Evolutionary conservation across 176 grass and related monocot species (phyloP).

Genomic region (Thalia dealbata): DNA sequence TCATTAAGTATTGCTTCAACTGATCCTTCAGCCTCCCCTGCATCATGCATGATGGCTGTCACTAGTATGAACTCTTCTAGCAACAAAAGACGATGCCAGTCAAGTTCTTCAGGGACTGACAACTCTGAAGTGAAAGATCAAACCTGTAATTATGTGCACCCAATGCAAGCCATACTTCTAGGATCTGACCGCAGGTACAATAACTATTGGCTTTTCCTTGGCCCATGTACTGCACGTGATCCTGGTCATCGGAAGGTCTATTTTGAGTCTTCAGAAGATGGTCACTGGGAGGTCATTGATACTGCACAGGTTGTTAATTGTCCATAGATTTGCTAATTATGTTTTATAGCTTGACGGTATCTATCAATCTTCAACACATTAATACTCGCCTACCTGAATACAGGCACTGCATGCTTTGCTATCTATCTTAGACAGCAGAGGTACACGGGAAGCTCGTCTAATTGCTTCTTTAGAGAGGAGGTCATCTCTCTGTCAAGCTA

Average conservation of each 20-base stretch:
- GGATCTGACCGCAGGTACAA: slow-evolving; percentile 92
- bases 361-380: background rate
- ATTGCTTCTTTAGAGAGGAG: slow-evolving; percentile 73
- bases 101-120: background rate
- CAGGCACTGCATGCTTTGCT: slow-evolving; percentile 72
- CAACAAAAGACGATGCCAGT: slow-evolving; percentile 20
- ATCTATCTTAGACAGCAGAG: slow-evolving; percentile 64
- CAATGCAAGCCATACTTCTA: slow-evolving; percentile 59
- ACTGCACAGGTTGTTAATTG: slow-evolving; percentile 46
- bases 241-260: slow-evolving; percentile 84
- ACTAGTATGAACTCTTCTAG: slow-evolving; percentile 18
- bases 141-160: slow-evolving; percentile 22
- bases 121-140: slow-evolving; percentile 28
- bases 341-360: background rate
- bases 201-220: slow-evolving; percentile 93
- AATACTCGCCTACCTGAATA: slow-evolving; percentile 10
- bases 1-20: background rate
- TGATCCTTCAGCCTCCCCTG: slow-evolving; percentile 8
- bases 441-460: slow-evolving; percentile 72
- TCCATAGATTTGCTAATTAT: background rate
- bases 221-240: slow-evolving; percentile 66
- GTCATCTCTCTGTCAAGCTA: slow-evolving; percentile 54
- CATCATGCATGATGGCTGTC: slow-evolving; percentile 28
- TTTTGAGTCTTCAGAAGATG: slow-evolving; percentile 93
- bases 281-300: slow-evolving; percentile 88